Conservation (phyloP, 352 stramenopile species). For the Halophytophthora batemanensis region DNA sequence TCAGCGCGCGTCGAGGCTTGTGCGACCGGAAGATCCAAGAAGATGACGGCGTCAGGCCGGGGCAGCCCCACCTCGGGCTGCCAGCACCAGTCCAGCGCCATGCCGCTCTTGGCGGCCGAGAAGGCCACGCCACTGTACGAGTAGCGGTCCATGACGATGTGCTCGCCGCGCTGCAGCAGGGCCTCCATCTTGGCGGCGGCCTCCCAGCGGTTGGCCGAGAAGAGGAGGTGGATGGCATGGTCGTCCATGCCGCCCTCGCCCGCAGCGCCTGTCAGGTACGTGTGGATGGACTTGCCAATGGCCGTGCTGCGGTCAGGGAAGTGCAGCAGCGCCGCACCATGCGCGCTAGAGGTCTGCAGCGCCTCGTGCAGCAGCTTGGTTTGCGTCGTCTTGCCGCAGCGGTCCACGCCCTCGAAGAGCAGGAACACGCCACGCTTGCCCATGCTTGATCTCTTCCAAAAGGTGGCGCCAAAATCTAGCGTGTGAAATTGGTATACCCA, state of each 20-base stretch:
- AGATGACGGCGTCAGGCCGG: constrained; percentile 96
- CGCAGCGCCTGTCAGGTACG: constrained; percentile 91
- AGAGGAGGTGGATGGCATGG: constrained; percentile 97
- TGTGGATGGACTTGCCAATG: constrained; percentile 97
- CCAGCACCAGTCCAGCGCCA: constrained; percentile 98
- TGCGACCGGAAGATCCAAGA: constrained; percentile 94
- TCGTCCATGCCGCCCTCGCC: constrained; percentile 88
- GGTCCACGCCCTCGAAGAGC: constrained; percentile 98
- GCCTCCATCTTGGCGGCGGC: constrained; percentile 69
- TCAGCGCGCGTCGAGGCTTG: constrained; percentile 88
- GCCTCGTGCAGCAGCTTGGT: constrained; percentile 85
- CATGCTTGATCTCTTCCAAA: too few species aligned
- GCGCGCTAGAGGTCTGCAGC: constrained; percentile 28
- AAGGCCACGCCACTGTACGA: constrained; percentile 98
- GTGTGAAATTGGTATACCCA: too few species aligned
- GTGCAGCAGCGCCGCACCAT: constrained; percentile 52
- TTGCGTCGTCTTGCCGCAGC: constrained; percentile 99
- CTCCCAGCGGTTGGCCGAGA: constrained; percentile 99
- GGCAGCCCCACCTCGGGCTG: constrained; percentile 95
- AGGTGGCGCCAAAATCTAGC: too few species aligned
- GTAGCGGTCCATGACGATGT: constrained; percentile 97
- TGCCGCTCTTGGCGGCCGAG: constrained; percentile 93
- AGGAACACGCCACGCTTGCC: constrained; percentile 95
- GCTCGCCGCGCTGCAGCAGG: constrained; percentile 75
- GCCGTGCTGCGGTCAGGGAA: constrained; percentile 84